These are phyloP conservation scores for Cystobasidium tubakii DNA, from an alignment of 768 basidiomycete species.

Conservation along the genomic window DNA sequence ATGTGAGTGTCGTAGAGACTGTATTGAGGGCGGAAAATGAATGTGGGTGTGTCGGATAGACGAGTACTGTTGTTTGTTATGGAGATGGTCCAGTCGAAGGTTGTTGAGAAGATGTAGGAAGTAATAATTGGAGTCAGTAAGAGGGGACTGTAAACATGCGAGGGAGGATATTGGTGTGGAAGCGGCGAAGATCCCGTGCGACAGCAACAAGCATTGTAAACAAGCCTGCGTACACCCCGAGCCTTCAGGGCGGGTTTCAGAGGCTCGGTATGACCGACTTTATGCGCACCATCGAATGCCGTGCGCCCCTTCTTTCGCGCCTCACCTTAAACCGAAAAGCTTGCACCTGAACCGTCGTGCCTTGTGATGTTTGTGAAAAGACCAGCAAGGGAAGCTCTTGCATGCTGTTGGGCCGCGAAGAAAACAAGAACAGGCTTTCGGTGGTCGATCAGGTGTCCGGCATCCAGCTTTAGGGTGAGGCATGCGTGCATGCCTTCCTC, in stretches of 20 bases:
- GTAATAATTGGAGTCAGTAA: background rate
- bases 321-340: background rate
- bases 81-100: background rate
- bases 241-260: background rate
- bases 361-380: constrained; percentile 2
- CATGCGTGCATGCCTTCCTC: background rate
- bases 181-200: background rate
- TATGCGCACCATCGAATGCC: background rate
- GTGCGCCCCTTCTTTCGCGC: background rate
- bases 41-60: constrained; percentile 15
- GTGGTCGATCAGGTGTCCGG: background rate
- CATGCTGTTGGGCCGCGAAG: background rate
- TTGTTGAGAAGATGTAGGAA: background rate
- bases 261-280: background rate
- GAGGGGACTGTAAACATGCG: background rate
- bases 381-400: background rate
- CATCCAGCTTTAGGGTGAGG: constrained; percentile 2
- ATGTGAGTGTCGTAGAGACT: constrained; percentile 35
- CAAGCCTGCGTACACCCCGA: background rate
- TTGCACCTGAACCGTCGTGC: background rate
- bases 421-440: constrained; percentile 7
- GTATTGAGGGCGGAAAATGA: constrained; percentile 16
- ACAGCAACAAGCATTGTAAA: constrained; percentile 8
- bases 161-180: background rate
- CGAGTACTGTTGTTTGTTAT: background rate